A percentile compares a stretch with the other conserved stretches of the same genome.
phyloP scores from a whole-genome alignment of 805 yeast genomes.

The Candida qinlingensis region DNA sequence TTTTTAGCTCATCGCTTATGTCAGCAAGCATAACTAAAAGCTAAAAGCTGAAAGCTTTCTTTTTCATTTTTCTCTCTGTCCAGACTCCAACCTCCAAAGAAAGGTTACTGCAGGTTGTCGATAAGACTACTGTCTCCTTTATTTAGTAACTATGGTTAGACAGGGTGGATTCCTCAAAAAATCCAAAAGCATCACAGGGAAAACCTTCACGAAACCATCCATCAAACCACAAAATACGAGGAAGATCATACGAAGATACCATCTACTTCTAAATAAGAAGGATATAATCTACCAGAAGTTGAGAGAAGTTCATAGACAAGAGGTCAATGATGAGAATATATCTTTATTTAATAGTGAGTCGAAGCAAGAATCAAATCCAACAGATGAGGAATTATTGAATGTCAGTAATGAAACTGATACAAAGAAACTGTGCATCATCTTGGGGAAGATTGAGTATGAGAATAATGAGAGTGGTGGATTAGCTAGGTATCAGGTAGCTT shows the following conservation, averaged over 20 bases:
- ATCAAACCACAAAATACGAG: conserved; percentile 71
- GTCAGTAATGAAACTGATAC: conserved; percentile 12
- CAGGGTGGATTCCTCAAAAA: conserved; percentile 14
- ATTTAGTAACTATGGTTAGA: background rate
- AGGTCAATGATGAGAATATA: conserved; percentile 24
- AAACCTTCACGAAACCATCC: conserved; percentile 34
- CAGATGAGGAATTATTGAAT: conserved; percentile 15
- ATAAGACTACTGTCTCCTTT: background rate
- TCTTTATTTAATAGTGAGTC: conserved; percentile 4
- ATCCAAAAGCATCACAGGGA: conserved; percentile 25
- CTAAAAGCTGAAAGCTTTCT: too few species aligned
- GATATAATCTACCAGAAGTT: conserved; percentile 34
- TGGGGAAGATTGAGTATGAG: conserved; percentile 59
- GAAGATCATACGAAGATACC: conserved; percentile 72
- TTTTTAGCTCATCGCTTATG: conserved; percentile 18
- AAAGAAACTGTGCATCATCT: conserved; percentile 21
- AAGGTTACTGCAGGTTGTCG: too few species aligned
- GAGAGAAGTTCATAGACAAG: conserved; percentile 15
- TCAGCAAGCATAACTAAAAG: background rate
- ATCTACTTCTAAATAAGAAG: conserved; percentile 58
- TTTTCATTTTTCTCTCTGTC: too few species aligned
- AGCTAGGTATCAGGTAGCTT: conserved; percentile 76
- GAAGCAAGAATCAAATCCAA: conserved; percentile 7
- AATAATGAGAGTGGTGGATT: conserved; percentile 68
- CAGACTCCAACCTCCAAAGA: background rate